Conservation (phyloP, 306 rosid genomes). For the Gillenia trifoliata region DNA sequence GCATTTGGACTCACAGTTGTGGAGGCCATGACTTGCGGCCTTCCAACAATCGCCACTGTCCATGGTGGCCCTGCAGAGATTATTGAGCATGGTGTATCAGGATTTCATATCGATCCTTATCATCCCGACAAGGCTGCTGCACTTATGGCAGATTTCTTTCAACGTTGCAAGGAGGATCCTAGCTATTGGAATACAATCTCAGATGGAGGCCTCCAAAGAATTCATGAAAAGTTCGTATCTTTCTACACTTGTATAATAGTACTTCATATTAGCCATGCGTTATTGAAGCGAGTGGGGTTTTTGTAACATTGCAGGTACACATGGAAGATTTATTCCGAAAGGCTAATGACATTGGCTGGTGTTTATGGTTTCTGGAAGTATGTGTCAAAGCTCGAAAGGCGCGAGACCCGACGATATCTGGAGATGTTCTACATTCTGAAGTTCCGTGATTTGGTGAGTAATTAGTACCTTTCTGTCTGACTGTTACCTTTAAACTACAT, state of each 20-base stretch:
- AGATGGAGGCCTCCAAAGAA: slow-evolving; percentile 76
- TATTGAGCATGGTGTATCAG: slow-evolving; percentile 78
- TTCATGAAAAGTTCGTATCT: slow-evolving; percentile 58
- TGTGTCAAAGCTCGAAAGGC: slow-evolving; percentile 88
- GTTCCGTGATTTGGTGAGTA: slow-evolving; percentile 88
- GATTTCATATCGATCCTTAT: slow-evolving; percentile 92
- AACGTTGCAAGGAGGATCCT: slow-evolving; percentile 58
- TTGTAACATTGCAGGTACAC: slow-evolving; percentile 56
- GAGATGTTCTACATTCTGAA: slow-evolving; percentile 97
- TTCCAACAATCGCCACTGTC: slow-evolving; percentile 85
- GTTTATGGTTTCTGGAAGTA: slow-evolving; percentile 95
- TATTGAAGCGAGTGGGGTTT: slow-evolving; percentile 2
- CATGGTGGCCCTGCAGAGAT: slow-evolving; percentile 99
- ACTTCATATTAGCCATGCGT: background rate
- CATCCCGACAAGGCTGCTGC: slow-evolving; percentile 68
- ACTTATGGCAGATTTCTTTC: slow-evolving; percentile 59
- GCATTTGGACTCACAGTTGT: slow-evolving; percentile 98
- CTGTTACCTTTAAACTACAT: background rate
- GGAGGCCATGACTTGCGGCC: slow-evolving; percentile 94
- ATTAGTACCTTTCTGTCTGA: background rate
- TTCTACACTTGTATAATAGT: background rate
- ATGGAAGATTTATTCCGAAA: slow-evolving; percentile 88
- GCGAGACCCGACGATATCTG: slow-evolving; percentile 74
- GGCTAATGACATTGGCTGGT: slow-evolving; percentile 89
- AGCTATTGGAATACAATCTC: slow-evolving; percentile 68